Conservation (phyloP, 805 yeast species). For the Ogataea saltuana region DNA sequence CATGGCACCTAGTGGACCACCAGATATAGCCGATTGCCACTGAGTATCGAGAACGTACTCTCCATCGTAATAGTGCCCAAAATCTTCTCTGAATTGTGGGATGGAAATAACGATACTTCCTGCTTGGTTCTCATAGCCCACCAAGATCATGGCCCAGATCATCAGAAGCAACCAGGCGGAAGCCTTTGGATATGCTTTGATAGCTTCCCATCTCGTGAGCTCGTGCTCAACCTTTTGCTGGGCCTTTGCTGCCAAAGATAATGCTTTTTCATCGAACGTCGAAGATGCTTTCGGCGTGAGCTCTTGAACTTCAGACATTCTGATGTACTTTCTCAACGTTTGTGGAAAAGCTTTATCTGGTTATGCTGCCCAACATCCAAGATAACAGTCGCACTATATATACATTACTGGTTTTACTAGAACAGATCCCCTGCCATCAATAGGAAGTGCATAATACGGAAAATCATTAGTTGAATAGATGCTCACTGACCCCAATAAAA, state of each 20-base stretch:
- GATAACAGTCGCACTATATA: neutral
- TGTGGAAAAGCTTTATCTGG: neutral
- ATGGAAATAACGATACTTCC: constrained; percentile 41
- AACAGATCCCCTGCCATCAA: too few relatives aligned
- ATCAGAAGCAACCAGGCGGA: constrained; percentile 40
- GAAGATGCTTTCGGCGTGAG: neutral
- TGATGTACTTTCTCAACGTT: neutral
- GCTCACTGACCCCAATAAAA: neutral
- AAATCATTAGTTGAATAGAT: neutral
- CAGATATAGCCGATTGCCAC: constrained; percentile 46
- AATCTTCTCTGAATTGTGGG: constrained; percentile 41
- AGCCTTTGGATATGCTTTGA: constrained; percentile 40
- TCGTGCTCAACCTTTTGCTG: constrained; percentile 13
- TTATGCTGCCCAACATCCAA: neutral
- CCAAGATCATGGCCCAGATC: constrained; percentile 34
- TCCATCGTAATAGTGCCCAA: constrained; percentile 30
- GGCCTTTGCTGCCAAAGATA: constrained; percentile 5
- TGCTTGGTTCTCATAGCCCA: constrained; percentile 38
- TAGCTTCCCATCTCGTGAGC: constrained; percentile 32
- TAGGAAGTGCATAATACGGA: too few relatives aligned
- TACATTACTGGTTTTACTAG: neutral
- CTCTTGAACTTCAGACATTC: constrained; percentile 3
- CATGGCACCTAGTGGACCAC: constrained; percentile 33
- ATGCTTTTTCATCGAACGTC: neutral
- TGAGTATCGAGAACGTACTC: constrained; percentile 38